Conservation (phyloP, 1,284 basidiomycete species). For the Austroboletus rostrupii region DNA sequence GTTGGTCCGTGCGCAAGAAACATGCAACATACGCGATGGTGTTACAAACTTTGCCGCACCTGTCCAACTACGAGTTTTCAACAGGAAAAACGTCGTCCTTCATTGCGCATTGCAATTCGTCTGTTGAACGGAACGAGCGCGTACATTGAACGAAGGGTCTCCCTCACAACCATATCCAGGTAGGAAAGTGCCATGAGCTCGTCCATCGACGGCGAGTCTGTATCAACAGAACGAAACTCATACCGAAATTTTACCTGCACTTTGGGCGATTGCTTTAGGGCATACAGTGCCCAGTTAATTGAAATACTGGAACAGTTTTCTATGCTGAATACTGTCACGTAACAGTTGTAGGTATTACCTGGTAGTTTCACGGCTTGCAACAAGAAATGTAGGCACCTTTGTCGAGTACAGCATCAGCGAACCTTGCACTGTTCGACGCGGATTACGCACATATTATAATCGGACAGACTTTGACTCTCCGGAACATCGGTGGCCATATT, state of each 20-base stretch:
- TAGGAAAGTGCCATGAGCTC: conserved; percentile 56
- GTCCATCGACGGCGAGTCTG: conserved; percentile 56
- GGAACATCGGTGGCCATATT: conserved; percentile 61
- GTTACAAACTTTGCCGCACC: background rate
- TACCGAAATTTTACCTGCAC: conserved; percentile 66
- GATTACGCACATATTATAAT: conserved; percentile 64
- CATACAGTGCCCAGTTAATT: conserved; percentile 60
- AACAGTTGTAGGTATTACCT: conserved; percentile 34
- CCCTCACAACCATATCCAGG: background rate
- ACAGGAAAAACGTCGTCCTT: background rate
- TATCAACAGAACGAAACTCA: conserved; percentile 52
- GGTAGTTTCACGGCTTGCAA: conserved; percentile 78
- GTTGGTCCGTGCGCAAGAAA: background rate
- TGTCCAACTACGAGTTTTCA: background rate
- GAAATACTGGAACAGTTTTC: conserved; percentile 36
- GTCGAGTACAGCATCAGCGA: background rate
- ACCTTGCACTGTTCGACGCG: background rate
- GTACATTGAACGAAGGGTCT: background rate
- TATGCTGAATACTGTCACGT: background rate
- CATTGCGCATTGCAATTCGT: background rate
- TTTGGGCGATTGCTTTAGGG: conserved; percentile 50
- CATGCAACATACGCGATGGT: background rate
- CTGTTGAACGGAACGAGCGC: background rate
- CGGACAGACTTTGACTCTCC: conserved; percentile 58
- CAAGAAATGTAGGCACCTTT: conserved; percentile 39